Evolutionary conservation across 2,329 filamentous ascomycete species (phyloP).

Genomic region (Pseudocercospora fijiensis): DNA sequence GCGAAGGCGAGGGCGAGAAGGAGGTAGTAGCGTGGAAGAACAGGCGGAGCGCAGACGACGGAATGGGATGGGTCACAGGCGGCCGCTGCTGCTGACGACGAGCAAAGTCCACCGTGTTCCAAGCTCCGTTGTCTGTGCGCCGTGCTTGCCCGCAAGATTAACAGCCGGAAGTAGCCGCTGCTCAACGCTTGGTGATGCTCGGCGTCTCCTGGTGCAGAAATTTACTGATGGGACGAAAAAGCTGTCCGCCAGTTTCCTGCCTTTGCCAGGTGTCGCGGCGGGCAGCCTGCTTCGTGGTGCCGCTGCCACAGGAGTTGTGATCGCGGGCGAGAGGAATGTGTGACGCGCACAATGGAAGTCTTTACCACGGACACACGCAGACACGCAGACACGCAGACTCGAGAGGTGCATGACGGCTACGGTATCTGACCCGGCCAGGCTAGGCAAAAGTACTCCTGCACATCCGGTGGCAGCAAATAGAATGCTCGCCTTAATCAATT

Average conservation of each 20-base stretch:
- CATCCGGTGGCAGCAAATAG: conserved; percentile 4
- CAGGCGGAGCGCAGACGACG: neutral
- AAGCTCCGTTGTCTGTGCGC: neutral
- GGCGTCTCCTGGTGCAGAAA: neutral
- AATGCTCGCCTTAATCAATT: conserved; percentile 1
- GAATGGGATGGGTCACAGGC: neutral
- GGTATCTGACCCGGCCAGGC: neutral
- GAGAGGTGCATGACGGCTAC: neutral
- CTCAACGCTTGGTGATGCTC: neutral
- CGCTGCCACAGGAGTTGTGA: neutral
- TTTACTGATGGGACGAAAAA: neutral
- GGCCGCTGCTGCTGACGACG: neutral
- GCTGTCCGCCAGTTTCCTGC: neutral
- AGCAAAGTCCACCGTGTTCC: neutral
- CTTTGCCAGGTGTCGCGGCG: neutral
- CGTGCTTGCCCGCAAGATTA: neutral
- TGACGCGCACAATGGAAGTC: neutral
- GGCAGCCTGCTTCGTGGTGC: neutral
- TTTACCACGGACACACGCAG: neutral
- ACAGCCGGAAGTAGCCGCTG: neutral
- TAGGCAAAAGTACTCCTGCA: neutral
- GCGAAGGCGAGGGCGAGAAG: neutral
- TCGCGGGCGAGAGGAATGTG: conserved; percentile 5
- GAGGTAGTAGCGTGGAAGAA: conserved; percentile 3
- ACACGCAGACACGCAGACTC: neutral